Evolutionary conservation across 192 early-diverging fungal species (phyloP).

Genomic region (Coemansia sp.): DNA sequence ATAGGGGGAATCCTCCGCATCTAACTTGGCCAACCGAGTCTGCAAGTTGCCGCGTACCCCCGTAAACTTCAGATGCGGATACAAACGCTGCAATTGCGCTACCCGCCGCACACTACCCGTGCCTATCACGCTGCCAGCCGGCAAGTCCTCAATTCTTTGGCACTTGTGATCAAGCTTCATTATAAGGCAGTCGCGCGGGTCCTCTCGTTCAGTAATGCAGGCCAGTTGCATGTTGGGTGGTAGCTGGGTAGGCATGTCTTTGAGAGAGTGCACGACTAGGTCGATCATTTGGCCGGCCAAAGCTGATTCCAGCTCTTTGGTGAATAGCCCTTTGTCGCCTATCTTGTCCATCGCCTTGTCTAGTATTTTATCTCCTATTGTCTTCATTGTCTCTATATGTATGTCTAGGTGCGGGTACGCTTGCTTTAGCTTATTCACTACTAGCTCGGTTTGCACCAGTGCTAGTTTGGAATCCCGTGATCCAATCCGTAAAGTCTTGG

Average conservation of each 20-base stretch:
- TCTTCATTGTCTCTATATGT: slow-evolving; percentile 62
- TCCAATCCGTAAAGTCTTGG: slow-evolving; percentile 57
- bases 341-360: slow-evolving; percentile 84
- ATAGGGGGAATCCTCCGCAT: slow-evolving; percentile 61
- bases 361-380: slow-evolving; percentile 77
- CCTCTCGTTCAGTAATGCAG: slow-evolving; percentile 81
- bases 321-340: slow-evolving; percentile 87
- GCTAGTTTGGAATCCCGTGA: slow-evolving; percentile 87
- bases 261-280: slow-evolving; percentile 90
- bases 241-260: slow-evolving; percentile 87
- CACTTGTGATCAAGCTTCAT: slow-evolving; percentile 44
- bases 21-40: slow-evolving; percentile 85
- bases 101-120: slow-evolving; percentile 84
- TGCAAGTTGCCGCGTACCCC: slow-evolving; percentile 83
- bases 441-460: slow-evolving; percentile 79
- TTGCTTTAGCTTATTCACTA: slow-evolving; percentile 56
- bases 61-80: slow-evolving; percentile 72
- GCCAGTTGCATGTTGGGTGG: slow-evolving; percentile 79
- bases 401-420: slow-evolving; percentile 52
- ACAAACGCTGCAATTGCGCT: slow-evolving; percentile 77
- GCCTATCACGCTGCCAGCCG: slow-evolving; percentile 75
- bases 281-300: slow-evolving; percentile 67
- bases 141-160: slow-evolving; percentile 62
- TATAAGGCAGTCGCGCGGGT: slow-evolving; percentile 87
- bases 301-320: slow-evolving; percentile 85